phyloP scores from a whole-genome alignment of 345 rosid species.

The Gossypium arboreum region DNA sequence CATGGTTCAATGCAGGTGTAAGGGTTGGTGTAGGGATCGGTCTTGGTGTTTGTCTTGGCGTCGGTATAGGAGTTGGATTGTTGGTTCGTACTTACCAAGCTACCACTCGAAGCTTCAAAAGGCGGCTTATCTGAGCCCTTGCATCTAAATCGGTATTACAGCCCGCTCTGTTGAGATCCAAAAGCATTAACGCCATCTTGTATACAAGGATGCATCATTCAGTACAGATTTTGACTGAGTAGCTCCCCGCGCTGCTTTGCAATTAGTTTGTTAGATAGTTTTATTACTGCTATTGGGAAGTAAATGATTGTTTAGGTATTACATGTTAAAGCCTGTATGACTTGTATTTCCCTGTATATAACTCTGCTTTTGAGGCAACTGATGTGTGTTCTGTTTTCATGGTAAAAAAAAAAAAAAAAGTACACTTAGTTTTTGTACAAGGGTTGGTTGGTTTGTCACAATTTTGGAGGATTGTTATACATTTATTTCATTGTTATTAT shows the following conservation, averaged over 20 bases:
- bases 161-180: conserved; percentile 18
- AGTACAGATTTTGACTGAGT: conserved; percentile 41
- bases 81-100: conserved; percentile 74
- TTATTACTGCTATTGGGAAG: conserved; percentile 2
- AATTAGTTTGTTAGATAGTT: conserved; percentile 9
- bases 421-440: too few relatives aligned
- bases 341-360: conserved; percentile 31
- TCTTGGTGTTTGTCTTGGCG: conserved; percentile 83
- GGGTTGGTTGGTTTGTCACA: too few relatives aligned
- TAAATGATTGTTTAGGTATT: conserved; percentile 14
- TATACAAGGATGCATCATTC: conserved; percentile 16
- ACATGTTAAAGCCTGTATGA: conserved; percentile 19
- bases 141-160: not conserved
- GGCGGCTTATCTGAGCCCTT: conserved; percentile 46
- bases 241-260: conserved; percentile 16
- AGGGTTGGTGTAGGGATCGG: conserved; percentile 97
- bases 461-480: too few relatives aligned
- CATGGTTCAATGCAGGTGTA: conserved; percentile 96
- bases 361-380: conserved; percentile 17
- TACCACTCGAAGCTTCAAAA: conserved; percentile 70
- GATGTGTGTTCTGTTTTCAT: not conserved
- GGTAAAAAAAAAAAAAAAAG: not conserved
- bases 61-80: conserved; percentile 91
- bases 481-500: too few relatives aligned
- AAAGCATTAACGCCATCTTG: conserved; percentile 26